Evolutionary conservation across 2,329 filamentous ascomycete genomes (phyloP).

Genomic region (Leptographium flavum): DNA sequence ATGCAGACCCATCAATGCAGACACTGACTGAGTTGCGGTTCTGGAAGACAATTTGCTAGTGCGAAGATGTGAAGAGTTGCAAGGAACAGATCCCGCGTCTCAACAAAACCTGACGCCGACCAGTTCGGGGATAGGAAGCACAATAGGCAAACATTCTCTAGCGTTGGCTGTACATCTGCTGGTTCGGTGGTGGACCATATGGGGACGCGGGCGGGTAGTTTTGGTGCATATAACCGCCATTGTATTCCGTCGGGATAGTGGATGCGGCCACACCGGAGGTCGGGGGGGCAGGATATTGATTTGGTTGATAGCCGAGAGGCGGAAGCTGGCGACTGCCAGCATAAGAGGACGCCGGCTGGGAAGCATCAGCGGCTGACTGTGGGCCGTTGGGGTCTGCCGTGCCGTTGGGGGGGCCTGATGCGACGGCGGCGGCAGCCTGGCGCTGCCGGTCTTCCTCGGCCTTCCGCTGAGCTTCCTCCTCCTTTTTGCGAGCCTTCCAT

Average conservation of each 20-base stretch:
- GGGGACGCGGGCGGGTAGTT: slow-evolving; percentile 45
- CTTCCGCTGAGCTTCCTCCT: slow-evolving; percentile 83
- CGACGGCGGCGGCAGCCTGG: slow-evolving; percentile 36
- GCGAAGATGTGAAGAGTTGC: too few species aligned
- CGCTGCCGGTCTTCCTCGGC: slow-evolving; percentile 75
- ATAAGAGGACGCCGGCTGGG: slow-evolving; percentile 41
- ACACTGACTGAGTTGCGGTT: too few species aligned
- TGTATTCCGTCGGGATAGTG: slow-evolving; percentile 41
- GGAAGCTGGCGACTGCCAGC: slow-evolving; percentile 52
- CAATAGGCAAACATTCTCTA: too few species aligned
- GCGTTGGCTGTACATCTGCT: slow-evolving; percentile 45
- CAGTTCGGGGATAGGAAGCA: too few species aligned
- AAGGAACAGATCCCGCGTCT: background rate
- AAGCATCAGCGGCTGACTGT: slow-evolving; percentile 32
- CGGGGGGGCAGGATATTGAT: slow-evolving; percentile 52
- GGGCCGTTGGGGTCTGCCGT: slow-evolving; percentile 40
- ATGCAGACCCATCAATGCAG: too few species aligned
- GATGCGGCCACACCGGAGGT: slow-evolving; percentile 38
- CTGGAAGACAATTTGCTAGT: too few species aligned
- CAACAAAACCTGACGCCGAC: too few species aligned
- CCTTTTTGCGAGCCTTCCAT: slow-evolving; percentile 99
- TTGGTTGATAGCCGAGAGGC: slow-evolving; percentile 58
- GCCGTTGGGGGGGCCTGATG: slow-evolving; percentile 28
- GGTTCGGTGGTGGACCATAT: slow-evolving; percentile 39
- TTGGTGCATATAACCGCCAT: slow-evolving; percentile 37